Evolutionary conservation across 108 stramenopile species (phyloP).

Genomic region (Skeletonema marinoi): DNA sequence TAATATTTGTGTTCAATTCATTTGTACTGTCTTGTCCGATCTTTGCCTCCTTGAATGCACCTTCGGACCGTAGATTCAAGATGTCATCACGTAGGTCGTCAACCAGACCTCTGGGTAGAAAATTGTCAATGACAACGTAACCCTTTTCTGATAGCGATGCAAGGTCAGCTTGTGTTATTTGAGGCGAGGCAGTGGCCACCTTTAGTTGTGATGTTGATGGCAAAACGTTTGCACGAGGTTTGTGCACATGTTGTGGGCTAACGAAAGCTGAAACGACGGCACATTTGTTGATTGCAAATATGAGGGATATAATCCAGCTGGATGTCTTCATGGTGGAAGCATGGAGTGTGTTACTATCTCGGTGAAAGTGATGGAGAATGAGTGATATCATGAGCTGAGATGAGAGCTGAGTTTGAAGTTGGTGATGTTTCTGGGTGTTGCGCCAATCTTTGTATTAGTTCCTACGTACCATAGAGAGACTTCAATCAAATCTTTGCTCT

Average conservation of each 20-base stretch:
- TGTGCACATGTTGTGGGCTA: background rate
- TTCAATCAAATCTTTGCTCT: background rate
- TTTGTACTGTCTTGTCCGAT: slow-evolving; percentile 76
- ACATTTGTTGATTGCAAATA: background rate
- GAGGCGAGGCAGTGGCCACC: slow-evolving; percentile 5
- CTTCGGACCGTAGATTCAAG: slow-evolving; percentile 33
- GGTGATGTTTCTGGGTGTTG: background rate
- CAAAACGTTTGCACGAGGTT: background rate
- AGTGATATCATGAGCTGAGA: too few species aligned
- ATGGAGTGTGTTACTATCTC: too few species aligned
- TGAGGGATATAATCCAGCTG: background rate
- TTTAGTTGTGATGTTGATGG: background rate
- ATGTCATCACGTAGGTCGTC: slow-evolving; percentile 66
- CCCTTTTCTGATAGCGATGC: slow-evolving; percentile 41
- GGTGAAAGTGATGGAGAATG: too few species aligned
- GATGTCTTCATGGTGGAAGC: background rate
- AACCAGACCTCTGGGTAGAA: slow-evolving; percentile 52
- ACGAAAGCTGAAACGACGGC: background rate
- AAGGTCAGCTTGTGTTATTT: slow-evolving; percentile 22
- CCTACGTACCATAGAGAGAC: background rate
- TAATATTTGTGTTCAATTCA: slow-evolving; percentile 60
- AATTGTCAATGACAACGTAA: slow-evolving; percentile 65
- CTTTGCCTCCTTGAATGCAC: slow-evolving; percentile 64
- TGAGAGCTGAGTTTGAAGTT: too few species aligned
- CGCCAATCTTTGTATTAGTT: background rate